Percentiles rank a stretch among this genome's conserved stretches.
Evolutionary conservation across 306 rosid species (phyloP).

Genomic region (Cucurbita pepo): DNA sequence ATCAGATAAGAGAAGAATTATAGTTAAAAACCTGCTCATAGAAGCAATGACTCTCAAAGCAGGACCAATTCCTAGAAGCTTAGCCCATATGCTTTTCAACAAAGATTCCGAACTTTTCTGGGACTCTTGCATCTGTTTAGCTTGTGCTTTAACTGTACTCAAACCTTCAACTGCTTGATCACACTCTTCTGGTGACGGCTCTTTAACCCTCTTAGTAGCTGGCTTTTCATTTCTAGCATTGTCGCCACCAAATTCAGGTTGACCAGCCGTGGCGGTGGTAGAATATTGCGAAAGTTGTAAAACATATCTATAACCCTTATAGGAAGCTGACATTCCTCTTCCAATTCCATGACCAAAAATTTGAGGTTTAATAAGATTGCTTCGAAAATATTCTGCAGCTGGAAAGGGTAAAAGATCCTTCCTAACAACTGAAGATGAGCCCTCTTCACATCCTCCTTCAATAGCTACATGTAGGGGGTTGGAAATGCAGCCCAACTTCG

Average conservation of each 20-base stretch:
- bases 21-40: conserved; percentile 59
- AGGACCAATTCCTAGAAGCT: conserved; percentile 73
- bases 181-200: conserved; percentile 88
- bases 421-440: conserved; percentile 4
- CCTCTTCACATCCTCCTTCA: not conserved
- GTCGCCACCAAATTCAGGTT: conserved; percentile 16
- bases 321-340: conserved; percentile 7
- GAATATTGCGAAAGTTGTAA: conserved; percentile 24
- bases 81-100: conserved; percentile 41
- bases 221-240: conserved; percentile 19
- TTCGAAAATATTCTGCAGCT: conserved; percentile 10
- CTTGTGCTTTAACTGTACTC: conserved; percentile 73
- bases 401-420: conserved; percentile 5
- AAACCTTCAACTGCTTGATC: conserved; percentile 89
- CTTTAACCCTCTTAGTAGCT: conserved; percentile 38
- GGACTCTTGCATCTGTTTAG: conserved; percentile 54
- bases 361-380: not conserved
- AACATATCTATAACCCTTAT: conserved; percentile 22
- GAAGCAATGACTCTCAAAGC: conserved; percentile 65
- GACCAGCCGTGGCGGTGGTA: conserved; percentile 35
- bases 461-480: not conserved
- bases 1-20: not conserved
- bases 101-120: conserved; percentile 25
- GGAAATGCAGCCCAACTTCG: not conserved
- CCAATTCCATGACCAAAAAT: conserved; percentile 7